phyloP scores from a whole-genome alignment of 2,329 filamentous ascomycete genomes.

The Incumbomyces lentus region DNA sequence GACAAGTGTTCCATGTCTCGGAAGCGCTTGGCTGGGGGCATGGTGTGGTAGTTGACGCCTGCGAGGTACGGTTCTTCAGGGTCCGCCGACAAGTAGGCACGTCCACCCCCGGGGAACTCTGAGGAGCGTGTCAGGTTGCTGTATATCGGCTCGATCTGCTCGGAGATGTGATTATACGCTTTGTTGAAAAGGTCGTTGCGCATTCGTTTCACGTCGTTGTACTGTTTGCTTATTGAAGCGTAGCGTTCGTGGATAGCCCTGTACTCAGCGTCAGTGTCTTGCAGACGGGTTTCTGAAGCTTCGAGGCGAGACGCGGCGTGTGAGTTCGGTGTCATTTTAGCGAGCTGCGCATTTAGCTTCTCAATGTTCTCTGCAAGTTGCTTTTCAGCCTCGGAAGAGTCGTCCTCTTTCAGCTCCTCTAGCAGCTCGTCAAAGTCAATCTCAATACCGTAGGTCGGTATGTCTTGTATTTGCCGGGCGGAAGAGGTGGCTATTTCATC shows the following conservation, averaged over 20 bases:
- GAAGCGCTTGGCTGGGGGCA: constrained; percentile 97
- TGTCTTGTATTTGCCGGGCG: constrained; percentile 47
- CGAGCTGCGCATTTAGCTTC: constrained; percentile 64
- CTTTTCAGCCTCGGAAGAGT: constrained; percentile 61
- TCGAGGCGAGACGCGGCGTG: constrained; percentile 86
- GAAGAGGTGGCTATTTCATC: constrained; percentile 29
- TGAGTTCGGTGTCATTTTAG: constrained; percentile 95
- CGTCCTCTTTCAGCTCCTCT: constrained; percentile 72
- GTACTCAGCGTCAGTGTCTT: constrained; percentile 78
- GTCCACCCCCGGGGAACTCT: constrained; percentile 85
- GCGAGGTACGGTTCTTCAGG: constrained; percentile 92
- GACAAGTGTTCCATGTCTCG: constrained; percentile 98
- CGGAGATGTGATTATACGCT: constrained; percentile 87
- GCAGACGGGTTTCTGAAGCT: constrained; percentile 70
- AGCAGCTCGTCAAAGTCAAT: constrained; percentile 75
- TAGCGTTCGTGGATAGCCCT: constrained; percentile 69
- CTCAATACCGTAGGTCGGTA: constrained; percentile 76
- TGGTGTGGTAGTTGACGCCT: constrained; percentile 96
- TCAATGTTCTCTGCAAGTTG: constrained; percentile 67
- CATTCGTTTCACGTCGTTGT: constrained; percentile 69
- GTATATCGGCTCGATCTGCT: constrained; percentile 89
- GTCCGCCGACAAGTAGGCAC: constrained; percentile 83
- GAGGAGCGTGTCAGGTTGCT: constrained; percentile 84
- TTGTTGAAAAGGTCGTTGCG: constrained; percentile 89
- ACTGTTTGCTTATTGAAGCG: constrained; percentile 67